Base-by-base conservation (phyloP, 345 rosid genomes). In the Gossypium anomalum region DNA sequence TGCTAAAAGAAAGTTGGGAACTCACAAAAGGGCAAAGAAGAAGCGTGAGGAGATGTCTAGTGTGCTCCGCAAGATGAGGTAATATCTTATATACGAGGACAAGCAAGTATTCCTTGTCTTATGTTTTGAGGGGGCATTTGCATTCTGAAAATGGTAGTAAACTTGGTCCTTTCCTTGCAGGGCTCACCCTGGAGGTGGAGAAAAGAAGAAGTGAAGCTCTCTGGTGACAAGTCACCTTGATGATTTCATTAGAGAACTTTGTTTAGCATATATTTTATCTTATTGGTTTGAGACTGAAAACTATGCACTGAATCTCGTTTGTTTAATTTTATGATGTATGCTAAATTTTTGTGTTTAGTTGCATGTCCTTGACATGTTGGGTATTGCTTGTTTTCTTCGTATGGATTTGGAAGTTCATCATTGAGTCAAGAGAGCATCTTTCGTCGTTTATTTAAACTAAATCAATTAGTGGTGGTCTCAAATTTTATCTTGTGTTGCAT, bases 1-100 rank as follows among this genome's bases (percentile, higher is more conserved):
- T 4, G 41, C 41, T 34, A 34, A 34, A 80, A 81, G 96, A 78
- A 92, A 92, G 90, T 64, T 92, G 59, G 97, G 97, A 29, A 90
- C 97, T 6, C 96, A 92, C 94, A 90, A 92, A 83, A 90, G 94
- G 78, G 98, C 97, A 22, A 93, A 93, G 89, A 83, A 81, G 85
- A 93, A 93, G 94, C 80, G 98, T 41, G 98, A 91, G 80, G 98
- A 93, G 86, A 89, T 93, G 98, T 85, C 97, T 23, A 73, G 56
- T 60, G 91, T 81, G 58, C 93, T 91, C 78, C 91, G 94, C 77
- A 93, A 91, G 90, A 82, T 81, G 86, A 89, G 97, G 97, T 86
- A 59, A 80, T 17, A 58, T 55, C 14, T 41, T n/a, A n/a, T 63
- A 43, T 71, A 19, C 4, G 8, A 25, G 16, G 34, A 15, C 6